Conservation (phyloP, 2,329 filamentous ascomycete species). For the Fusarium coffeatum region DNA sequence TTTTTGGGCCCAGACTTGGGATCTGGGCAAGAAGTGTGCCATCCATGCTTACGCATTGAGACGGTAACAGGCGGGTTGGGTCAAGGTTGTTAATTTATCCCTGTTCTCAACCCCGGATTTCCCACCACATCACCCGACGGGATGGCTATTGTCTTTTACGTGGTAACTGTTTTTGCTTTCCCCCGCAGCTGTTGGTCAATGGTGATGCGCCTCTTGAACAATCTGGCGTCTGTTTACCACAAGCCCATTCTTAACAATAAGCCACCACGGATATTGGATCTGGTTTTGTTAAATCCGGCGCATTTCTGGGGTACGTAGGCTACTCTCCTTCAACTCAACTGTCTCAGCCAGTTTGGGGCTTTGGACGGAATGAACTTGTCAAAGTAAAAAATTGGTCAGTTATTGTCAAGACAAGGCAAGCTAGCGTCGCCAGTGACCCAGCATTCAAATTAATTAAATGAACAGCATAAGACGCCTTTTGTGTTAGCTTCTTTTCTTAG, state of each 20-base stretch:
- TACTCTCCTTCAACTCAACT: neutral
- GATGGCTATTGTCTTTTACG: neutral
- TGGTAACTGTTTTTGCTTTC: neutral
- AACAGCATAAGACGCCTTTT: slow-evolving; percentile 1
- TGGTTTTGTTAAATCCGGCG: slow-evolving; percentile 20
- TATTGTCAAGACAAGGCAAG: neutral
- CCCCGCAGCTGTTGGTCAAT: neutral
- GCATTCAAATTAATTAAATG: neutral
- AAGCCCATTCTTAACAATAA: neutral
- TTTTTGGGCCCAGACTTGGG: slow-evolving; percentile 14
- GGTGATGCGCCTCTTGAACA: slow-evolving; percentile 5
- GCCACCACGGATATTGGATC: neutral
- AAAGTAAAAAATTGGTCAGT: slow-evolving; percentile 7
- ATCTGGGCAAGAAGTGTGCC: neutral
- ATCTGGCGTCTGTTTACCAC: slow-evolving; percentile 8
- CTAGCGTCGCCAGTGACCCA: neutral
- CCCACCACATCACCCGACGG: neutral
- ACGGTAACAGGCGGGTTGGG: slow-evolving; percentile 11
- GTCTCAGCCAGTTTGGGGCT: slow-evolving; percentile 5
- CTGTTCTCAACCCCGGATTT: slow-evolving; percentile 22
- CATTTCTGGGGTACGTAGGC: slow-evolving; percentile 8
- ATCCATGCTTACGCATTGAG: slow-evolving; percentile 30
- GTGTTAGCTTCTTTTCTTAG: slow-evolving; percentile 2
- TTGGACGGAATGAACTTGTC: neutral
- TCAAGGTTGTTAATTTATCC: slow-evolving; percentile 14